phyloP scores from a whole-genome alignment of 345 rosid species.

The Mangifera indica region DNA sequence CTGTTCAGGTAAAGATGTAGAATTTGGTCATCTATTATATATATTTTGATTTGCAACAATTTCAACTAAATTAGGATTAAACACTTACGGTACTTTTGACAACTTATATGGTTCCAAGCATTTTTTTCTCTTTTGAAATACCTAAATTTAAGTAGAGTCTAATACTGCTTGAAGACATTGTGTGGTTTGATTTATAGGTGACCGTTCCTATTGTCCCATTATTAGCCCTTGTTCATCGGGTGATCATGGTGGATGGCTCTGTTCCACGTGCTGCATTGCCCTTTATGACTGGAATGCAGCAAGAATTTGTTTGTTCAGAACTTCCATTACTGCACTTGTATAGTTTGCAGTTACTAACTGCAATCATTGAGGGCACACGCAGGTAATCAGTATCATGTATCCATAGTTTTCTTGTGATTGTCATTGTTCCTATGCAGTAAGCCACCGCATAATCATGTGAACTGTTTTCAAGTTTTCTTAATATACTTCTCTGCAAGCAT shows the following conservation, averaged over 20 bases:
- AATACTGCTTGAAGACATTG: conserved; percentile 11
- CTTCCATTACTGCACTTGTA: conserved; percentile 71
- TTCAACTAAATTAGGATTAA: neutral
- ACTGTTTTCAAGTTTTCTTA: neutral
- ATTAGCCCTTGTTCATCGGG: conserved; percentile 74
- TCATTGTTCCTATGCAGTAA: conserved; percentile 1
- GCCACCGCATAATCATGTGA: neutral
- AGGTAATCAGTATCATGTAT: conserved; percentile 39
- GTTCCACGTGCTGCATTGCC: conserved; percentile 42
- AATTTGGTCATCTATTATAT: neutral
- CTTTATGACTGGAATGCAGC: conserved; percentile 64
- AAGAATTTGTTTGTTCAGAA: conserved; percentile 67
- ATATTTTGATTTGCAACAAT: neutral
- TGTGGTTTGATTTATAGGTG: conserved; percentile 44
- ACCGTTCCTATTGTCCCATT: conserved; percentile 56
- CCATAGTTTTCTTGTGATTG: neutral
- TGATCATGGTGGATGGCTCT: conserved; percentile 79
- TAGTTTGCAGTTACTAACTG: conserved; percentile 62
- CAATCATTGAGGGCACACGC: conserved; percentile 63
- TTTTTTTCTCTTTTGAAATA: conserved; percentile 6
- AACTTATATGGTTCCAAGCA: neutral
- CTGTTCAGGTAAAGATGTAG: conserved; percentile 57
- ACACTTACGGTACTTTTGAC: neutral
- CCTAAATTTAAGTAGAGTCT: neutral
- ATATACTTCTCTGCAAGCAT: neutral